These are phyloP conservation scores for Phytopythium chamaehyphon DNA, from an alignment of 352 stramenopile species.

Conservation along the genomic window DNA sequence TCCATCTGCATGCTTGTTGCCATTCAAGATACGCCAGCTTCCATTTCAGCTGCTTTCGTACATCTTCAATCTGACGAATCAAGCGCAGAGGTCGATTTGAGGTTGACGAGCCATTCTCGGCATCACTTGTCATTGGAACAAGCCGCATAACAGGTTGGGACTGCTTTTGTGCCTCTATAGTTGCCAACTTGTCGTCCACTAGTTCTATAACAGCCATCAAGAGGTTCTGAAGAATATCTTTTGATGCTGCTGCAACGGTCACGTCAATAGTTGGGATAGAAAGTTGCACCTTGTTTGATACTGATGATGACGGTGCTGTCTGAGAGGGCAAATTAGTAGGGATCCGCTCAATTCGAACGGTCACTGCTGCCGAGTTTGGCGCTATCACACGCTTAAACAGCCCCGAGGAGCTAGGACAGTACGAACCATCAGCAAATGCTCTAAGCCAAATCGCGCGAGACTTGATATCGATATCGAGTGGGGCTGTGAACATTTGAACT, in stretches of 20 bases:
- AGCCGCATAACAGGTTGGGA: slow-evolving; percentile 15
- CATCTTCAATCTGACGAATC: slow-evolving; percentile 34
- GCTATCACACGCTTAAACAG: slow-evolving; percentile 64
- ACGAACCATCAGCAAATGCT: slow-evolving; percentile 45
- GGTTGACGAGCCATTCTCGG: slow-evolving; percentile 6
- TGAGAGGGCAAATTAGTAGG: slow-evolving; percentile 8
- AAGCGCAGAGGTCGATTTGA: slow-evolving; percentile 6
- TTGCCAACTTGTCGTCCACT: slow-evolving; percentile 35
- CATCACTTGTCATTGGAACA: neutral
- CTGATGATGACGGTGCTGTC: neutral
- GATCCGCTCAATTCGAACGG: slow-evolving; percentile 49
- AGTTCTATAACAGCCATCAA: slow-evolving; percentile 23
- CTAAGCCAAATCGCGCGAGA: slow-evolving; percentile 67
- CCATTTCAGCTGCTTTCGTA: slow-evolving; percentile 60
- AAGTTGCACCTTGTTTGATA: slow-evolving; percentile 42
- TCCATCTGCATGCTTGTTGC: slow-evolving; percentile 52
- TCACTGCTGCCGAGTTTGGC: slow-evolving; percentile 51
- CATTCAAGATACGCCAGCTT: slow-evolving; percentile 55
- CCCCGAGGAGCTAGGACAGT: slow-evolving; percentile 55
- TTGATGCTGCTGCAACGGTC: slow-evolving; percentile 40
- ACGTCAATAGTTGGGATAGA: slow-evolving; percentile 60
- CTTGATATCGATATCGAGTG: slow-evolving; percentile 68
- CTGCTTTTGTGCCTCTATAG: slow-evolving; percentile 34
- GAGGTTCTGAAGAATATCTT: slow-evolving; percentile 64
- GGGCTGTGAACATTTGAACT: slow-evolving; percentile 60